phyloP scores from a whole-genome alignment of 169 alveolate species.

The Plasmodium relictum region DNA sequence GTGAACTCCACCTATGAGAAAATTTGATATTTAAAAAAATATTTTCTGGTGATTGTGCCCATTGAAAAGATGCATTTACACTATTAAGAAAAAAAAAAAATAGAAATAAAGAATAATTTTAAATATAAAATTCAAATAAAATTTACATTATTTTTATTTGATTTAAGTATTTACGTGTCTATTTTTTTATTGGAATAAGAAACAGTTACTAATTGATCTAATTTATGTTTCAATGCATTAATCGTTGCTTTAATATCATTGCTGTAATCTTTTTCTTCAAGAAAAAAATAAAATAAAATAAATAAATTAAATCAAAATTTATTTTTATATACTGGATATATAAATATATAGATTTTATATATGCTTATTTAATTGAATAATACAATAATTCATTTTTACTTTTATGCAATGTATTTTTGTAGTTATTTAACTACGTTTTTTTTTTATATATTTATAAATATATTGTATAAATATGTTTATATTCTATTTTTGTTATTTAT shows the following conservation, averaged over 20 bases:
- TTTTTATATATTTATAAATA: conserved; percentile 3
- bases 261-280: conserved; percentile 60
- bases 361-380: no score
- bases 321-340: neutral
- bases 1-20: conserved; percentile 96
- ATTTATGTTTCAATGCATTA: conserved; percentile 38
- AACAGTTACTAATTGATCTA: conserved; percentile 54
- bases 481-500: neutral
- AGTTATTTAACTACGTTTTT: neutral
- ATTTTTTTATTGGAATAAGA: conserved; percentile 68
- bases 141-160: neutral
- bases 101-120: no score
- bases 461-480: neutral
- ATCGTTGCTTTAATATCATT: conserved; percentile 38
- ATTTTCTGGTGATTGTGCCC: conserved; percentile 96
- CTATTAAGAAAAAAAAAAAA: conserved; percentile 44
- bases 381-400: neutral
- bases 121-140: no score
- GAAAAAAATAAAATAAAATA: conserved; percentile 1
- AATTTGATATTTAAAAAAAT: conserved; percentile 93
- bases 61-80: conserved; percentile 95
- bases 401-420: neutral
- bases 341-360: neutral
- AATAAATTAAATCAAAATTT: neutral
- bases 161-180: conserved; percentile 45